phyloP scores from a whole-genome alignment of 192 early-diverging fungal genomes.

The Coemansia sp. region DNA sequence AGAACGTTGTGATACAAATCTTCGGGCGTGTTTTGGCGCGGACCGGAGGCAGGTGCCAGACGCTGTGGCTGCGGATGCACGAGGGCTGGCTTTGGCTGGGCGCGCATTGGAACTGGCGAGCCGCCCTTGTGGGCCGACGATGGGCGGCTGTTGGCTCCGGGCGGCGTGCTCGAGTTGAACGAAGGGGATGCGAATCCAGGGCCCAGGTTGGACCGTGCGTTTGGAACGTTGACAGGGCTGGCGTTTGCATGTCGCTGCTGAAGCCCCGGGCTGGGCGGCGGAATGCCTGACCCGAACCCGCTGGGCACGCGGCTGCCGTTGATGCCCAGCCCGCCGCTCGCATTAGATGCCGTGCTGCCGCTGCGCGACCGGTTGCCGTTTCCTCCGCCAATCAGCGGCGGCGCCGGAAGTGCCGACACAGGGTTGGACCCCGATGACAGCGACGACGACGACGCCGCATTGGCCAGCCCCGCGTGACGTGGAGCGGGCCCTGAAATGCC shows the following conservation, averaged over 20 bases:
- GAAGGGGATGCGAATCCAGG: constrained; percentile 2
- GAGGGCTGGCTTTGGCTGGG: constrained; percentile 15
- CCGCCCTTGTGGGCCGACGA: constrained; percentile 42
- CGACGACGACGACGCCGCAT: constrained; percentile 29
- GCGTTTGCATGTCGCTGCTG: constrained; percentile 46
- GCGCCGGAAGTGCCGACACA: constrained; percentile 48
- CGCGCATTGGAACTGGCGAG: constrained; percentile 25
- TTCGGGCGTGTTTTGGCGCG: constrained; percentile 35
- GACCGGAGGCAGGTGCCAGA: background rate
- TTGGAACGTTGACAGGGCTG: constrained; percentile 25
- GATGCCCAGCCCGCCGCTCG: constrained; percentile 28
- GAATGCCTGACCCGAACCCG: constrained; percentile 42
- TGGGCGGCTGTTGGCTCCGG: constrained; percentile 45
- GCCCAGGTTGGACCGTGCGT: constrained; percentile 32
- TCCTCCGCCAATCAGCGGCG: constrained; percentile 43
- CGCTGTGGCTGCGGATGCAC: constrained; percentile 42
- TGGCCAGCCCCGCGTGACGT: constrained; percentile 4
- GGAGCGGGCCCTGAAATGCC: background rate
- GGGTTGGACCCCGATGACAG: constrained; percentile 15
- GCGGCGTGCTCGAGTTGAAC: constrained; percentile 31
- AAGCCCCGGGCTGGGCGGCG: constrained; percentile 46
- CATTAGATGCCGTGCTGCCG: constrained; percentile 52
- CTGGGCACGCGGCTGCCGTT: constrained; percentile 31
- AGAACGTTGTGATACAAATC: constrained; percentile 56
- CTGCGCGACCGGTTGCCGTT: constrained; percentile 50